These are phyloP conservation scores for Litchi chinensis DNA, from an alignment of 345 rosid species.

Conservation along the genomic window DNA sequence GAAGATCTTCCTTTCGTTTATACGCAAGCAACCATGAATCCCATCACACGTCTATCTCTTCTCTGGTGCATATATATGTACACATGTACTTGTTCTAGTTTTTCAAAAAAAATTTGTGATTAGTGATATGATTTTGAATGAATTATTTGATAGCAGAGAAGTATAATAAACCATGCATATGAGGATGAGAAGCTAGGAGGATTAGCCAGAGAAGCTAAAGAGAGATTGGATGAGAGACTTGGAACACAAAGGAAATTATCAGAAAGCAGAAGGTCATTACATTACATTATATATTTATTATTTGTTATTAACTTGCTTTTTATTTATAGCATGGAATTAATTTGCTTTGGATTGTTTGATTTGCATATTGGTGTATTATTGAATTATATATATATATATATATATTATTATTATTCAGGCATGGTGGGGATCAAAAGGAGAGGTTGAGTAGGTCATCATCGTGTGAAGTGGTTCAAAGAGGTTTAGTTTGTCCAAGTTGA, in stretches of 20 bases:
- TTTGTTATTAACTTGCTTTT: too few relatives aligned
- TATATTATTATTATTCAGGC: constrained; percentile 22
- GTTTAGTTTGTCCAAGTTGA: constrained; percentile 51
- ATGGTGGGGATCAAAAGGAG: constrained; percentile 24
- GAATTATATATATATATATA: too few relatives aligned
- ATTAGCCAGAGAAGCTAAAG: constrained; percentile 77
- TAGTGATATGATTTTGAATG: constrained; percentile 14
- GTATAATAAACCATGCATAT: constrained; percentile 28
- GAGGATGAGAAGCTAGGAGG: constrained; percentile 64
- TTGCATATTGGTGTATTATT: background rate
- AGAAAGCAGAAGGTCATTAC: constrained; percentile 39
- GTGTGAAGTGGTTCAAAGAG: constrained; percentile 32
- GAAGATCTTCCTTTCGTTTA: constrained; percentile 65
- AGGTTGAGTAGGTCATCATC: constrained; percentile 11
- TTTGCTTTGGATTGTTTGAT: background rate
- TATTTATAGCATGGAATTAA: too few relatives aligned
- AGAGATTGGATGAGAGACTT: constrained; percentile 69
- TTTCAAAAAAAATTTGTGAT: too few relatives aligned
- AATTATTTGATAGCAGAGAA: constrained; percentile 37
- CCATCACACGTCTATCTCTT: constrained; percentile 34
- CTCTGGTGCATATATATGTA: constrained; percentile 29
- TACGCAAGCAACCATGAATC: constrained; percentile 53
- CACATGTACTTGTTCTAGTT: background rate
- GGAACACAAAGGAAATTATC: constrained; percentile 47
- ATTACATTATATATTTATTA: too few relatives aligned